A percentile compares a stretch with the other conserved stretches of the same genome.
Evolutionary conservation across 1,139 yeast species (phyloP).

Genomic region (Hansenula lynferdii): DNA sequence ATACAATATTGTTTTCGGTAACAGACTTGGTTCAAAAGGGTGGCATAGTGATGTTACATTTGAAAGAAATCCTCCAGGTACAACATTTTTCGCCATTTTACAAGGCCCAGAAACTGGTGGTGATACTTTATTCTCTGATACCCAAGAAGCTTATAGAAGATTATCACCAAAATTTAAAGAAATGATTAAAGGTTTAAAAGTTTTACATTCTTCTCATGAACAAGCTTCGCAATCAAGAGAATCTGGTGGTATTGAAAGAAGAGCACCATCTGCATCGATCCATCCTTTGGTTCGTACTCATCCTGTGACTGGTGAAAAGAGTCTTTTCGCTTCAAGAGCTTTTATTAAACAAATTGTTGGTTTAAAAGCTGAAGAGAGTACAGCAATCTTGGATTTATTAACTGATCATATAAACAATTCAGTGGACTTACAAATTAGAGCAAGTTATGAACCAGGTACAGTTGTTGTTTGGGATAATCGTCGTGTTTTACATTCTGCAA

Average conservation of each 20-base stretch:
- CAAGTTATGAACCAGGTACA: conserved; percentile 53
- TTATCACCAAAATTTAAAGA: conserved; percentile 57
- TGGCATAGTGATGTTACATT: conserved; percentile 75
- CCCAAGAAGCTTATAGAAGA: conserved; percentile 63
- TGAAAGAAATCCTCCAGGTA: conserved; percentile 66
- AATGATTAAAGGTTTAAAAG: conserved; percentile 52
- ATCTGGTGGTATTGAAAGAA: conserved; percentile 59
- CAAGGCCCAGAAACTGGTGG: conserved; percentile 68
- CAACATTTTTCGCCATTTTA: conserved; percentile 55
- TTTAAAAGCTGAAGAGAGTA: conserved; percentile 60
- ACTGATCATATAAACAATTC: conserved; percentile 44
- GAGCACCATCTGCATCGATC: conserved; percentile 50
- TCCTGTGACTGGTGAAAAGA: conserved; percentile 62
- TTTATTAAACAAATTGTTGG: conserved; percentile 62
- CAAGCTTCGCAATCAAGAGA: conserved; percentile 55
- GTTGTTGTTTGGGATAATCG: conserved; percentile 75
- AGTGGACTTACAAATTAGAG: conserved; percentile 52
- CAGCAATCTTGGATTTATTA: conserved; percentile 48
- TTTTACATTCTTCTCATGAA: conserved; percentile 62
- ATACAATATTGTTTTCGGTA: conserved; percentile 31
- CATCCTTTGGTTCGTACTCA: conserved; percentile 69
- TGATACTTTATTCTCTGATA: conserved; percentile 66
- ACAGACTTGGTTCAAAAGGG: conserved; percentile 32
- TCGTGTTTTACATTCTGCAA: conserved; percentile 57
- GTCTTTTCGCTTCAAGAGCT: conserved; percentile 53